Percentiles rank a stretch among this genome's conserved stretches.
These are phyloP conservation scores for Quercus phellos DNA, from an alignment of 331 rosid genomes.

Conservation along the genomic window DNA sequence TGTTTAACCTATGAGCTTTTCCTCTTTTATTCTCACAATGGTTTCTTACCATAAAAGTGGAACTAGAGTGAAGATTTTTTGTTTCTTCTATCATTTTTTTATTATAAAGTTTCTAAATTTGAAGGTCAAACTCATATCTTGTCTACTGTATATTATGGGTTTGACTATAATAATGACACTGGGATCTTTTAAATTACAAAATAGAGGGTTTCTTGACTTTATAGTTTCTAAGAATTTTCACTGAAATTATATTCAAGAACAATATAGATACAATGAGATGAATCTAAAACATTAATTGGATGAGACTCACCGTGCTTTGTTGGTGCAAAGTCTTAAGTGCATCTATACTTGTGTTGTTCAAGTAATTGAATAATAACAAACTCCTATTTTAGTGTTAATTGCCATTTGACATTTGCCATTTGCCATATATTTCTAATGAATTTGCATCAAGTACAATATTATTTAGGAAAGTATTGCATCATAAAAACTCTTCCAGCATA, in stretches of 20 bases:
- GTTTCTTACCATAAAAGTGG: no score
- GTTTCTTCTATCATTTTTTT: no score
- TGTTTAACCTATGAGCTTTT: no score
- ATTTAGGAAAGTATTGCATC: no score
- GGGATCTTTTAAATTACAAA: not conserved
- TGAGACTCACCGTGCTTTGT: not conserved
- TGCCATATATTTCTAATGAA: not conserved
- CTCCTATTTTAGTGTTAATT: not conserved
- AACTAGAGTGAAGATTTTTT: no score
- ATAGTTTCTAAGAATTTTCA: not conserved
- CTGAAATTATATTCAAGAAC: not conserved
- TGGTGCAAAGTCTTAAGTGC: not conserved
- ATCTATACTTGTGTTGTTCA: not conserved
- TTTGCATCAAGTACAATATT: no score
- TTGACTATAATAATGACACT: not conserved
- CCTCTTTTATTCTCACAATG: no score
- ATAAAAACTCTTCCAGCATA: no score
- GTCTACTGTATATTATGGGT: no score
- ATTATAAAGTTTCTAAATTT: no score
- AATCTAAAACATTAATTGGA: not conserved
- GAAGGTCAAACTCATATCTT: no score
- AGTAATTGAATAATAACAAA: not conserved
- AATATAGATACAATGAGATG: not conserved
- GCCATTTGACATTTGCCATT: not conserved
- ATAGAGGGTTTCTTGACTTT: not conserved